Base-by-base conservation (phyloP, 805 yeast species). In the Nakazawaea anatomiae region DNA sequence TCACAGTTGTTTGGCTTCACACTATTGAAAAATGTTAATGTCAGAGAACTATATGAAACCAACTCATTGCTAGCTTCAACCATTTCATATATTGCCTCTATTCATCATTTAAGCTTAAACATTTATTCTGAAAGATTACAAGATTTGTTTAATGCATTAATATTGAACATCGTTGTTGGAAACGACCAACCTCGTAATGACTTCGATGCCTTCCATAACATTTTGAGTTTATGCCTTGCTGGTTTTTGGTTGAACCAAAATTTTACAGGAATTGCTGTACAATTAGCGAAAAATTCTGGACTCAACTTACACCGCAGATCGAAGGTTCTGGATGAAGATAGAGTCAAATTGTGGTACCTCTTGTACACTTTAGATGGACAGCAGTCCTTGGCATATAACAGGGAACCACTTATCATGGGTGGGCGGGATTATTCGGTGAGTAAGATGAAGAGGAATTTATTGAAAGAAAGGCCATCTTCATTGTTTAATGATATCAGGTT, bases 221-320 rank as follows among this genome's bases (percentile, higher is more conserved):
- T 83, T n/a, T 68, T 83, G 25, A 87, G 85, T 0, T 67, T 84
- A 39, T 75, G 83, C 41, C 73, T 83, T 29, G 82, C 86, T 55
- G 83, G 87, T 44, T 80, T 83, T 58, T 84, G 89, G 89, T 72
- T 83, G 54, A 75, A 79, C 14, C 86, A 80, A 58, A 73, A 81
- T 77, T 81, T 82, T 57, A 80, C 86, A 1, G 85, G 87, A 0
- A 60, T 83, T 44, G 89, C 89, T 0, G 60, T 83, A n/a, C 87
- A 84, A 58, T 62, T 83, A 30, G 87, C 88, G 0, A 76, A 76
- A 51, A 80, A 74, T 47, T 68, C 77, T 54, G 75, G 77, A 4
- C 58, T 80, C 34, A 76, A 73, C 58, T 54, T 46, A 58, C 45
- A 44, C 36, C 29, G 27, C 4, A 51, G 43, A 28, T 55, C 59